A percentile compares a stretch with the other conserved stretches of the same genome.
Evolutionary conservation across 208 protist genomes (phyloP).

Genomic region (Naegleria gruberi): DNA sequence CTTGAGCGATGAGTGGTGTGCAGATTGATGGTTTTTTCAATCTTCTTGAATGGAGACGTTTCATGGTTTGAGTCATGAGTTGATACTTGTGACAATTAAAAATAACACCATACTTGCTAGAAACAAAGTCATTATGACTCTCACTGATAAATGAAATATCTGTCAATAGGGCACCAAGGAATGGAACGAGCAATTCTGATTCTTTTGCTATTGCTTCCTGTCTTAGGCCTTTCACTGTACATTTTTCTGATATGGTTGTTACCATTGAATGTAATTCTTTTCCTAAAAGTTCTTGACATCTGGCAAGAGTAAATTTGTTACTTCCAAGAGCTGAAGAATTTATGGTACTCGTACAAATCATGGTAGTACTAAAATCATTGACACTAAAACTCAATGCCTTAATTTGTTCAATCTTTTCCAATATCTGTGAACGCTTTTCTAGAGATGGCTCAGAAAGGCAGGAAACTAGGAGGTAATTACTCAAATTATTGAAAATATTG

Average conservation of each 20-base stretch:
- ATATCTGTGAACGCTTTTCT: not conserved
- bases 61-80: not conserved
- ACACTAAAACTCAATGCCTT: not conserved
- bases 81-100: not conserved
- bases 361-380: not conserved
- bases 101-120: not conserved
- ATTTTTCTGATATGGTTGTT: not conserved
- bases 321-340: not conserved
- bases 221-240: not conserved
- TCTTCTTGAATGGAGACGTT: not conserved
- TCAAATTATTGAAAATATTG: not conserved
- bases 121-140: not conserved
- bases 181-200: not conserved
- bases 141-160: not conserved
- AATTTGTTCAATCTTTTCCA: not conserved
- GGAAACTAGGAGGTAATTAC: not conserved
- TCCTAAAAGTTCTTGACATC: not conserved
- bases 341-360: not conserved
- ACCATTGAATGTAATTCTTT: not conserved
- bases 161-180: not conserved
- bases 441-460: not conserved
- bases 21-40: not conserved
- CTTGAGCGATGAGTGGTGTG: not conserved
- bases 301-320: not conserved
- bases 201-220: not conserved